These are phyloP conservation scores for Monosporascus sp. DNA, from an alignment of 2,329 filamentous ascomycete species.

Conservation along the genomic window DNA sequence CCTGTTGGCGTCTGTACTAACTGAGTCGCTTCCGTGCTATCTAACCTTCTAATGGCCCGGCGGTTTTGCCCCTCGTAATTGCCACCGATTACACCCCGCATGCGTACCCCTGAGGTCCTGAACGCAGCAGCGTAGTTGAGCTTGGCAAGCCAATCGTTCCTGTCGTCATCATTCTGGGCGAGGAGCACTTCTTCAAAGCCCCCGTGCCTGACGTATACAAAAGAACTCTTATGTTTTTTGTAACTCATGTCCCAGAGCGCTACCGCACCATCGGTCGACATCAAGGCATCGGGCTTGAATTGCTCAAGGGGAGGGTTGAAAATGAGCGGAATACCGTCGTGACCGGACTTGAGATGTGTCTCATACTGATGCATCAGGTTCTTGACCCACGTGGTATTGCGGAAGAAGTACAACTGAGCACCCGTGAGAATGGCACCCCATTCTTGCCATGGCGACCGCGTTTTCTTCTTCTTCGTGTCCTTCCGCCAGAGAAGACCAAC, in stretches of 20 bases:
- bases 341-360: slow-evolving; percentile 69
- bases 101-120: slow-evolving; percentile 82
- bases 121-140: slow-evolving; percentile 96
- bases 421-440: slow-evolving; percentile 96
- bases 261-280: slow-evolving; percentile 90
- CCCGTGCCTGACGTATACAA: slow-evolving; percentile 81
- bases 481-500: slow-evolving; percentile 94
- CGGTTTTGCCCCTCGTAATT: slow-evolving; percentile 78
- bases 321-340: slow-evolving; percentile 70
- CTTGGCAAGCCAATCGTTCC: slow-evolving; percentile 95
- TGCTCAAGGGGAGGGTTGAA: slow-evolving; percentile 87
- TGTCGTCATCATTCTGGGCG: slow-evolving; percentile 82
- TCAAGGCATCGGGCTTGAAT: slow-evolving; percentile 89
- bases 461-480: slow-evolving; percentile 87
- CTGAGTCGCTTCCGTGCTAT: slow-evolving; percentile 55
- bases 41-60: slow-evolving; percentile 66
- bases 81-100: slow-evolving; percentile 79
- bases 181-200: slow-evolving; percentile 86
- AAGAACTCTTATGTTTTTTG: slow-evolving; percentile 93
- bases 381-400: slow-evolving; percentile 89
- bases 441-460: slow-evolving; percentile 95
- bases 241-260: slow-evolving; percentile 82
- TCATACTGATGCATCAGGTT: slow-evolving; percentile 85
- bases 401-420: slow-evolving; percentile 96
- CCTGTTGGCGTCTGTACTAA: slow-evolving; percentile 66